These are phyloP conservation scores for California macrophylla DNA, from an alignment of 441 rosid species.

Conservation along the genomic window DNA sequence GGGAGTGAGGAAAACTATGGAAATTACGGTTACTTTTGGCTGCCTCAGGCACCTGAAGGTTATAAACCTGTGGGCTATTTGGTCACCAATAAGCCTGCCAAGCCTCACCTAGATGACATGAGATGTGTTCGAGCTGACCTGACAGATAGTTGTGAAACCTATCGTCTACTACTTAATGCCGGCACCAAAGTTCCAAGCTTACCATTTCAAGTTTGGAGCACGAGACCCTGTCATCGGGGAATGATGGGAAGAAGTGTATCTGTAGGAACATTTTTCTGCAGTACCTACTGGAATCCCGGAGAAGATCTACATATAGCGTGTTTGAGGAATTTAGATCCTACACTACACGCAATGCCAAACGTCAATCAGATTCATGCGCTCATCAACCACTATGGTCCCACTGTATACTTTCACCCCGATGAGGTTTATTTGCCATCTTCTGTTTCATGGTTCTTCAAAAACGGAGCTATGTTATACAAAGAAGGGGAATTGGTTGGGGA, in stretches of 20 bases:
- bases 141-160: slow-evolving; percentile 48
- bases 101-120: slow-evolving; percentile 56
- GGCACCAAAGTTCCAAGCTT: slow-evolving; percentile 26
- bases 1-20: slow-evolving; percentile 25
- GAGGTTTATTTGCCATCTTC: slow-evolving; percentile 60
- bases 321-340: slow-evolving; percentile 47
- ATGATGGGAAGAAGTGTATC: slow-evolving; percentile 53
- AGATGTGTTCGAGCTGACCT: slow-evolving; percentile 70
- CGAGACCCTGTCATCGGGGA: slow-evolving; percentile 55
- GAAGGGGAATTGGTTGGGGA: slow-evolving; percentile 33
- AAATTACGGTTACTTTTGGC: slow-evolving; percentile 64
- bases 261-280: slow-evolving; percentile 62
- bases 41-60: slow-evolving; percentile 63
- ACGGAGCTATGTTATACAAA: slow-evolving; percentile 40
- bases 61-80: slow-evolving; percentile 54
- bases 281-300: slow-evolving; percentile 28
- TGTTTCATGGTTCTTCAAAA: slow-evolving; percentile 56
- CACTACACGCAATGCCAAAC: slow-evolving; percentile 63
- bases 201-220: slow-evolving; percentile 54
- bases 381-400: slow-evolving; percentile 49
- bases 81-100: slow-evolving; percentile 41
- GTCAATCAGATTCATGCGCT: slow-evolving; percentile 53
- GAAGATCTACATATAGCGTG: slow-evolving; percentile 34
- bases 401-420: slow-evolving; percentile 60
- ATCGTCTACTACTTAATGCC: slow-evolving; percentile 26